A percentile compares a stretch with the other conserved stretches of the same genome.
phyloP scores from a whole-genome alignment of 805 yeast species.

The Debaryomyces castellii region DNA sequence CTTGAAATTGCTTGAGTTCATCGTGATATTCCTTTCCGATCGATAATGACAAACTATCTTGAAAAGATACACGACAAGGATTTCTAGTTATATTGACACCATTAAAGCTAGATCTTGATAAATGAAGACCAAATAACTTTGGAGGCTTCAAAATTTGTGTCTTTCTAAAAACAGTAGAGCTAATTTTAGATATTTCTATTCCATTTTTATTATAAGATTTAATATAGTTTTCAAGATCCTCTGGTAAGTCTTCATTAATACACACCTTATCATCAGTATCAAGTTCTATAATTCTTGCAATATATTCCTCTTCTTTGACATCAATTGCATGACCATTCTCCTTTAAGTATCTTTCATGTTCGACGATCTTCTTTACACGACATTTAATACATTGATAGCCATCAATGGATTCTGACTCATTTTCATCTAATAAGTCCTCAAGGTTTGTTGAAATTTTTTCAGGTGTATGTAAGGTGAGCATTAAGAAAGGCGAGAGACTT shows the following conservation, averaged over 20 bases:
- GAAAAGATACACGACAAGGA: slow-evolving; percentile 67
- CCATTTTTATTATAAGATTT: slow-evolving; percentile 45
- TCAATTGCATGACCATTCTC: slow-evolving; percentile 16
- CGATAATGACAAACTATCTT: slow-evolving; percentile 50
- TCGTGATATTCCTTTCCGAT: slow-evolving; percentile 45
- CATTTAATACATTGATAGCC: slow-evolving; percentile 82
- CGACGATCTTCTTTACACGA: slow-evolving; percentile 36
- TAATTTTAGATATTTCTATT: slow-evolving; percentile 44
- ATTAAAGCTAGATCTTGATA: slow-evolving; percentile 78
- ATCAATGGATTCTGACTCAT: slow-evolving; percentile 66
- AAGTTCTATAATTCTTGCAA: slow-evolving; percentile 36
- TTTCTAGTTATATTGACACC: slow-evolving; percentile 71
- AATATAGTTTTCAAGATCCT: slow-evolving; percentile 47
- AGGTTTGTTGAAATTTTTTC: slow-evolving; percentile 47
- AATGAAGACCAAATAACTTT: slow-evolving; percentile 69
- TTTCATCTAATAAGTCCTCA: slow-evolving; percentile 52
- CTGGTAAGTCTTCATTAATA: slow-evolving; percentile 68
- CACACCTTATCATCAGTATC: slow-evolving; percentile 35
- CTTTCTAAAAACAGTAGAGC: slow-evolving; percentile 67
- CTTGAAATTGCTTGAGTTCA: slow-evolving; percentile 35
- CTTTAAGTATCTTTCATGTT: slow-evolving; percentile 25
- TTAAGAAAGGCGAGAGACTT: slow-evolving; percentile 58
- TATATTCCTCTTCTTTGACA: slow-evolving; percentile 21
- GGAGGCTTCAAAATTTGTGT: slow-evolving; percentile 68
- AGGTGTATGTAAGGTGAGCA: slow-evolving; percentile 77